These are phyloP conservation scores for Barnettozyma sucrosica DNA, from an alignment of 805 yeast genomes.

Conservation along the genomic window DNA sequence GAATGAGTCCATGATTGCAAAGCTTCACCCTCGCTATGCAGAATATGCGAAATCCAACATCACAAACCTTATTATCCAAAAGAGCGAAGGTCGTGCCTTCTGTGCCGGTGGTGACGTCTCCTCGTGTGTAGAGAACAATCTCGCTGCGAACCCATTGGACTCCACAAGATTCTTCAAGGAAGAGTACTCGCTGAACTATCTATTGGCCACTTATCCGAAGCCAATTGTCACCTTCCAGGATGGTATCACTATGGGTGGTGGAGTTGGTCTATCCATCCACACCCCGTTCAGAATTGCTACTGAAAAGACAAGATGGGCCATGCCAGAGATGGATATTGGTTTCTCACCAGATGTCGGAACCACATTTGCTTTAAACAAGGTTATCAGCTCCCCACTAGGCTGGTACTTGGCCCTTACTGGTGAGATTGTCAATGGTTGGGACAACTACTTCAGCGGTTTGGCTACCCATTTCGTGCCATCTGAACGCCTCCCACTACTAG, in stretches of 20 bases:
- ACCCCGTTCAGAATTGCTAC: slow-evolving; percentile 92
- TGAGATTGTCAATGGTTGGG: slow-evolving; percentile 67
- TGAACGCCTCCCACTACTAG: slow-evolving; percentile 54
- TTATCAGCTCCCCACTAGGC: slow-evolving; percentile 74
- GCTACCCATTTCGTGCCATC: slow-evolving; percentile 87
- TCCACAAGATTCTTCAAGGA: slow-evolving; percentile 64
- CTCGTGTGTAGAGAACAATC: slow-evolving; percentile 59
- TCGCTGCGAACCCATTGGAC: slow-evolving; percentile 37
- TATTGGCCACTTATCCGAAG: slow-evolving; percentile 75
- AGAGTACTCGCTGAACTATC: slow-evolving; percentile 78
- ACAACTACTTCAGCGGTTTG: slow-evolving; percentile 75
- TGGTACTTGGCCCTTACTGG: slow-evolving; percentile 85
- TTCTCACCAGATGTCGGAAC: slow-evolving; percentile 96
- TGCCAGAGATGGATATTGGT: slow-evolving; percentile 98
- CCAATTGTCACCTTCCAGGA: slow-evolving; percentile 84
- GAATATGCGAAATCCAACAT: slow-evolving; percentile 71
- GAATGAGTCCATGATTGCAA: slow-evolving; percentile 65
- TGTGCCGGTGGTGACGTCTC: slow-evolving; percentile 98
- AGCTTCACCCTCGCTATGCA: slow-evolving; percentile 63
- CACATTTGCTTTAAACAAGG: slow-evolving; percentile 77
- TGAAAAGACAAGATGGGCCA: slow-evolving; percentile 84
- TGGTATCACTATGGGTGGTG: slow-evolving; percentile 98
- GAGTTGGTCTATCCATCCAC: slow-evolving; percentile 88
- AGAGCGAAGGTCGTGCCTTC: slow-evolving; percentile 56
- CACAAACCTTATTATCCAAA: slow-evolving; percentile 61